Conservation (phyloP, 768 basidiomycete genomes). For the Omphalotus guepiniiformis region DNA sequence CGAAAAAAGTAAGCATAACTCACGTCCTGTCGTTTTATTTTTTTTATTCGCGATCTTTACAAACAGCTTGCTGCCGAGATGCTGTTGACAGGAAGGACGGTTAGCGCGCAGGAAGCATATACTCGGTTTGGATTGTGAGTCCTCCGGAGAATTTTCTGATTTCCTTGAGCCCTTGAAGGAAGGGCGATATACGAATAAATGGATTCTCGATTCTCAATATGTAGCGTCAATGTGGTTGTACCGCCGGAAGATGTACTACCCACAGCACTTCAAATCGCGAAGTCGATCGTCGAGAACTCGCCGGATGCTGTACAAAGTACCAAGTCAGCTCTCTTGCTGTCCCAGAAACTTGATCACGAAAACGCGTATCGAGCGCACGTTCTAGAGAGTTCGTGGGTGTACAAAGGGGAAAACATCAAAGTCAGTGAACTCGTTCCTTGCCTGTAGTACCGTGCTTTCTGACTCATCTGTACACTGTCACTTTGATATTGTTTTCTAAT, state of each 20-base stretch:
- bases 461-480: constrained; percentile 5
- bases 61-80: constrained; percentile 68
- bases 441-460: constrained; percentile 14
- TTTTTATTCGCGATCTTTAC: not conserved
- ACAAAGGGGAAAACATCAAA: constrained; percentile 66
- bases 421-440: constrained; percentile 24
- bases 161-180: not conserved
- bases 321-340: constrained; percentile 62
- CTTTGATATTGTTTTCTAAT: constrained; percentile 6
- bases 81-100: constrained; percentile 65
- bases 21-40: not conserved
- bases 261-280: constrained; percentile 59
- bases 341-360: constrained; percentile 48
- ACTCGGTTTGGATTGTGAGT: constrained; percentile 73
- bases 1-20: no score
- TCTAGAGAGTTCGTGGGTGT: constrained; percentile 47
- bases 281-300: constrained; percentile 57
- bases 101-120: constrained; percentile 65
- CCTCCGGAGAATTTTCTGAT: constrained; percentile 9
- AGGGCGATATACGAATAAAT: no score
- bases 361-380: constrained; percentile 43
- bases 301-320: constrained; percentile 79
- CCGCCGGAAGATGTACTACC: constrained; percentile 49
- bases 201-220: not conserved
- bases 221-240: constrained; percentile 63